Evolutionary conservation across 495 filamentous ascomycete genomes (phyloP).

Genomic region (Echria macrotheca): DNA sequence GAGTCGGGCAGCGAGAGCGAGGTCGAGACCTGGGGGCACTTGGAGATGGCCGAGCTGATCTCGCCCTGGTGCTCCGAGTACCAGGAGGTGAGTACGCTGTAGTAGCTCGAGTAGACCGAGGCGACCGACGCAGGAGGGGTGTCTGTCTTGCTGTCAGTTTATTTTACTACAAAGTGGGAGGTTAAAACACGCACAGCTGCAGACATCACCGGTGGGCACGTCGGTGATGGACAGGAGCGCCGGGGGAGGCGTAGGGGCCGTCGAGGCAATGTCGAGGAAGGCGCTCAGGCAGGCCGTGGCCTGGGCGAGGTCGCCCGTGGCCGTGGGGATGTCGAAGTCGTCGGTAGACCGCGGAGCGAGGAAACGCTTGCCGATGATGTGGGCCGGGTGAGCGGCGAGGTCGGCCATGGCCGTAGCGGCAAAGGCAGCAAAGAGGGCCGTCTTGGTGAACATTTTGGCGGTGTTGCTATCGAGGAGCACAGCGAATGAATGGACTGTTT

Average conservation of each 20-base stretch:
- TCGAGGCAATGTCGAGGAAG: slow-evolving; percentile 10
- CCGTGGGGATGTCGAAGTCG: too few relatives aligned
- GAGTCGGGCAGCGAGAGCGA: neutral
- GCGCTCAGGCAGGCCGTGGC: slow-evolving; percentile 8
- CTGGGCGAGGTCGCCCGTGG: slow-evolving; percentile 15
- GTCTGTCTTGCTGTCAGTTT: too few relatives aligned
- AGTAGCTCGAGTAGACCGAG: slow-evolving; percentile 8
- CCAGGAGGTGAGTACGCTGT: slow-evolving; percentile 11
- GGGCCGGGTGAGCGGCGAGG: slow-evolving; percentile 7
- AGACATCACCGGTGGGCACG: slow-evolving; percentile 11
- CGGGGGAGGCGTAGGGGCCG: slow-evolving; percentile 18
- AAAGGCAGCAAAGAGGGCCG: neutral
- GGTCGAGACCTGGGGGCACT: slow-evolving; percentile 13
- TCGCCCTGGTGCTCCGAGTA: neutral
- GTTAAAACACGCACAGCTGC: too few relatives aligned
- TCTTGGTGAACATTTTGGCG: neutral
- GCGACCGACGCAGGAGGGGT: slow-evolving; percentile 5
- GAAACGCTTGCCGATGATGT: slow-evolving; percentile 8
- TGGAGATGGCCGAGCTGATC: slow-evolving; percentile 1
- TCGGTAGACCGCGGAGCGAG: too few relatives aligned
- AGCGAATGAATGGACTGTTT: neutral
- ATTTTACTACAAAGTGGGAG: too few relatives aligned
- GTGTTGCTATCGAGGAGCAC: neutral
- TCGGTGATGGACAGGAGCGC: slow-evolving; percentile 7
- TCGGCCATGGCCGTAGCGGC: neutral